phyloP scores from a whole-genome alignment of 805 yeast genomes.

The Zygoascus ofunaensis region DNA sequence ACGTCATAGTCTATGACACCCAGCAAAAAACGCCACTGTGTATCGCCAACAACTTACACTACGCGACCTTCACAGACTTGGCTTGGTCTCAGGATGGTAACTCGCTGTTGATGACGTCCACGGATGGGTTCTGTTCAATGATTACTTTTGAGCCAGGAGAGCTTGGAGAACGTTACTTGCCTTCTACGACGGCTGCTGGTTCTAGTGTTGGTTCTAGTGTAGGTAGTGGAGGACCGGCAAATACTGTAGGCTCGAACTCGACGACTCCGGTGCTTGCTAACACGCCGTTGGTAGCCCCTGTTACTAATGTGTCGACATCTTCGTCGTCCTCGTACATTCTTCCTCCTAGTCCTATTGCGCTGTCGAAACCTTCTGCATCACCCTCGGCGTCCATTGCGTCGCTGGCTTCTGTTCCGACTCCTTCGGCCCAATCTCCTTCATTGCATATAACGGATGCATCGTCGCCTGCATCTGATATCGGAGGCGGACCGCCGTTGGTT shows the following conservation, averaged over 20 bases:
- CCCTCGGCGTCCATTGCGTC: slow-evolving; percentile 2
- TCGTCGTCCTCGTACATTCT: too few relatives aligned
- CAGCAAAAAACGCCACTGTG: slow-evolving; percentile 61
- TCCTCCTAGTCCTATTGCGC: background rate
- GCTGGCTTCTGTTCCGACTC: slow-evolving; percentile 1
- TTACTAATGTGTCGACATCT: too few relatives aligned
- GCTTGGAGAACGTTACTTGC: slow-evolving; percentile 40
- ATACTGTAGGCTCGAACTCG: too few relatives aligned
- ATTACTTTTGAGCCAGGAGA: slow-evolving; percentile 44
- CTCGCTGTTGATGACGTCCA: slow-evolving; percentile 62
- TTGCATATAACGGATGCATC: background rate
- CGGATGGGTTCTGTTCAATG: slow-evolving; percentile 86
- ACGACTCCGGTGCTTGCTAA: background rate
- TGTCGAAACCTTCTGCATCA: background rate
- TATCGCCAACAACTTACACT: slow-evolving; percentile 69
- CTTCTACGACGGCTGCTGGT: background rate
- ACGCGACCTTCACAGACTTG: slow-evolving; percentile 79
- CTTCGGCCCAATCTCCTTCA: slow-evolving; percentile 6
- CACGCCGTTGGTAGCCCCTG: background rate
- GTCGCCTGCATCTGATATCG: background rate
- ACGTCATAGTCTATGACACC: slow-evolving; percentile 76
- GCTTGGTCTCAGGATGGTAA: slow-evolving; percentile 77
- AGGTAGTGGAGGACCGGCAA: background rate
- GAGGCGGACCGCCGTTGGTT: slow-evolving; percentile 8
- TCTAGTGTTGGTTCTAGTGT: background rate